These are phyloP conservation scores for Gypsophila paniculata DNA, from an alignment of 179 eudicot species.

Conservation along the genomic window DNA sequence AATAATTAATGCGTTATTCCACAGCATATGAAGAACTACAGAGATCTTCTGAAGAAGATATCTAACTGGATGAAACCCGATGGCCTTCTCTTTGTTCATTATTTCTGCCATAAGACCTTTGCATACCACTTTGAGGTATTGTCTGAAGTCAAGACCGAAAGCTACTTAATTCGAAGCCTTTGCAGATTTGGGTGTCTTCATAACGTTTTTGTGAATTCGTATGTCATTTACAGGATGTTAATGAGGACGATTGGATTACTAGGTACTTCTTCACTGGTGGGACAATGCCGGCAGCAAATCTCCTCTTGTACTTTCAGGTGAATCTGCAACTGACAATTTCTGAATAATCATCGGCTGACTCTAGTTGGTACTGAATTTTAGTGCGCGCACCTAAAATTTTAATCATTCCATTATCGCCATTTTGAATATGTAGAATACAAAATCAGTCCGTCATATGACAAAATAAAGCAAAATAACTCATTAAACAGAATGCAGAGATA, in stretches of 20 bases:
- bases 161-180: background rate
- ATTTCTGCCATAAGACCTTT: constrained; percentile 89
- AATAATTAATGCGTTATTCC: background rate
- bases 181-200: constrained; percentile 9
- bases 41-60: constrained; percentile 81
- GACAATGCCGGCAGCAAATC: constrained; percentile 92
- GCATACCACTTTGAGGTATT: constrained; percentile 94
- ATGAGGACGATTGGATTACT: constrained; percentile 95
- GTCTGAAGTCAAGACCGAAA: background rate
- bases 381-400: too few relatives aligned
- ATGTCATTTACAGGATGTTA: constrained; percentile 53
- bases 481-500: too few relatives aligned
- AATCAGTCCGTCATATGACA: too few relatives aligned
- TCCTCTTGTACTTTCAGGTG: constrained; percentile 95
- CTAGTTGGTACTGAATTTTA: too few relatives aligned
- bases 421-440: too few relatives aligned
- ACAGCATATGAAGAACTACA: constrained; percentile 98
- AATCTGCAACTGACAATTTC: background rate
- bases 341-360: background rate
- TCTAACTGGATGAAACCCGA: constrained; percentile 86
- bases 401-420: too few relatives aligned
- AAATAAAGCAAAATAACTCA: too few relatives aligned
- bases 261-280: constrained; percentile 91
- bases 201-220: background rate
- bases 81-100: constrained; percentile 74